These are phyloP conservation scores for Eimeria mitis DNA, from an alignment of 169 alveolate genomes.

Conservation along the genomic window DNA sequence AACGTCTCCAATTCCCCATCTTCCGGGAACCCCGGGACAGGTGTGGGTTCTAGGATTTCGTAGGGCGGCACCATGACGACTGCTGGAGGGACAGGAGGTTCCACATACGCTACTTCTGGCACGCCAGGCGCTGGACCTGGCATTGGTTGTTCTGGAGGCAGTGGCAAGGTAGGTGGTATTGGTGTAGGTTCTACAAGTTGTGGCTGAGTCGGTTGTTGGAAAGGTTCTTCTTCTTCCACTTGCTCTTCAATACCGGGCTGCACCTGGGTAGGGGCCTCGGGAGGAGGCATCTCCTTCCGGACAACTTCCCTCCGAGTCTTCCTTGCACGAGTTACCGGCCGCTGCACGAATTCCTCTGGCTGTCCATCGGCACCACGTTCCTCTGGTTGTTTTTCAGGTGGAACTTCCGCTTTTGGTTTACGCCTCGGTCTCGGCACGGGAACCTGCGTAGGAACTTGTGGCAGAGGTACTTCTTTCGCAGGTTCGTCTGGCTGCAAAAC, in stretches of 20 bases:
- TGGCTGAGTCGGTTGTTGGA: neutral
- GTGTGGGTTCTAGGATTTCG: neutral
- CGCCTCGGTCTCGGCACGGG: neutral
- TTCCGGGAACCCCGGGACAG: neutral
- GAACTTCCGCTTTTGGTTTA: neutral
- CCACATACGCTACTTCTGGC: neutral
- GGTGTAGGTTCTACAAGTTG: neutral
- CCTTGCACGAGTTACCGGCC: neutral
- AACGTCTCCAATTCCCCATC: neutral
- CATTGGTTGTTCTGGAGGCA: neutral
- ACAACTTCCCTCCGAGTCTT: neutral
- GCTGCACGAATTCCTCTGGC: neutral
- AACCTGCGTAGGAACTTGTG: too few species aligned
- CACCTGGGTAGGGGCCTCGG: neutral
- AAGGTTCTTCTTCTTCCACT: neutral
- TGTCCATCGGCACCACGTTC: neutral
- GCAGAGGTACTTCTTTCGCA: neutral
- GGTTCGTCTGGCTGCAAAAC: neutral
- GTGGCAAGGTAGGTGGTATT: neutral
- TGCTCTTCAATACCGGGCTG: neutral
- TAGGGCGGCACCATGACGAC: neutral
- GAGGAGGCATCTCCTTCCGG: neutral
- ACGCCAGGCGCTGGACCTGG: neutral
- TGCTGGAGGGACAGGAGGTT: neutral
- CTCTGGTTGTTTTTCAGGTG: neutral